Base-by-base conservation (phyloP, 2,329 filamentous ascomycete species). In the Lachnellula occidentalis region DNA sequence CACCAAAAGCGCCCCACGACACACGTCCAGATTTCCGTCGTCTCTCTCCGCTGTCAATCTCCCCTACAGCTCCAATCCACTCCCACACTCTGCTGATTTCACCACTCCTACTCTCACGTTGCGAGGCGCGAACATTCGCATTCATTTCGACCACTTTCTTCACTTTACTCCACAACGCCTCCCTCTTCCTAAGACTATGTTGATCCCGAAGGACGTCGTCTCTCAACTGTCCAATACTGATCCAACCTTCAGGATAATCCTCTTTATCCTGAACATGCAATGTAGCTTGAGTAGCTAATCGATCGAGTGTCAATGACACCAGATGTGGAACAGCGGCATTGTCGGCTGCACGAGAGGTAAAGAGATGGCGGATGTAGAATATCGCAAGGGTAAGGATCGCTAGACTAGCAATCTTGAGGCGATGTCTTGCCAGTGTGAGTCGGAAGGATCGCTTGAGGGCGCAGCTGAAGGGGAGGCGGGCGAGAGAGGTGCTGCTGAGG, bases 171-270 rank as follows among this genome's bases (percentile, higher is more conserved):
- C 95, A 99, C 49, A 99, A 76, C 53, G 83, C 81, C 67, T 94
- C 87, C 37, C 94, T 80, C 64, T 91, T 82, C 8, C 79, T 78
- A 19, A 92, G 78, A 3, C 82, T 86, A 69, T 96, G 90, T 58
- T 95, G 85, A 27, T 87, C 82, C 19, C 92, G 80, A 39, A 99
- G 77, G 3, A 99, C 86, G 67, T 97, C 92, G 67, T 99, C 94
- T 56, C 94, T 80, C 51, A 99, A 75, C 68, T 97, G 94, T 1
- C 89, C 89, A 63, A 96, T 81, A 66, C 90, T 89, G 58, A 99
- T 81, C 74, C 88, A 95, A 1, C 85, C 78, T 58, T 96, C 92
- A 17, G 83, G 81, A 50, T 78, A 85, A 57, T 70, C 79, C 70
- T 69, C 83, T 68, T 70, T 83, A 45, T 84, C 82, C 50, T 79